Evolutionary conservation across 306 rosid species (phyloP), one percentile per base, ranked within the genome.

Genomic region (Quercus dentata): DNA sequence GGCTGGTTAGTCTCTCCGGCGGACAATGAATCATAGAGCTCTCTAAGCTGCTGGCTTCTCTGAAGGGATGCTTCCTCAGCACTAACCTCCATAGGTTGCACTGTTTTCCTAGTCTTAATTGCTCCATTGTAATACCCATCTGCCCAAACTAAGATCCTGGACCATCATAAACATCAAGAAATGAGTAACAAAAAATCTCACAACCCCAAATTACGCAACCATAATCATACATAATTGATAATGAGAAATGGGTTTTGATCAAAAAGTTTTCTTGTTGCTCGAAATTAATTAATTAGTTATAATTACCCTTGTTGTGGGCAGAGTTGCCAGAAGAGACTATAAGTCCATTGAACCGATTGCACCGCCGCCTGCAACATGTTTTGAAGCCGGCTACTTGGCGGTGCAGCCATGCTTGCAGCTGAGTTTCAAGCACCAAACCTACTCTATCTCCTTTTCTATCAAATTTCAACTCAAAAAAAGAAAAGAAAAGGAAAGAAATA

Each of bases 341-440:
- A 95, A n/a, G 98, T 95, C 99, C 99, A 95, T 21, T 95, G 97
- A 83, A 91, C 92, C 3, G 98, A 93, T 89, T 95, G 99, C 87
- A 93, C 99, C 73, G 96, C 97, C 68, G 89, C 84, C 77, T 93
- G 99, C 77, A 95, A 77, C 93, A 90, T 83, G 68, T 74, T 77
- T 74, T 94, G 98, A 64, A 94, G 93, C 71, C 65, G 83, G 85
- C 62, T 74, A 44, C 79, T 75, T 46, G 72, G 81, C 69, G 91
- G 84, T 19, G 90, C 86, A 71, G 88, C 90, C 97, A 88, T 90
- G 25, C n/a, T 73, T 49, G 18, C 41, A 63, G 44, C 54, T 56
- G 61, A 35, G 74, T 19, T 78, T 14, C 18, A 51, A 58, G 55
- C 46, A 56, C 62, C 81, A 74, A 65, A 52, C 77, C 69, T 75